Evolutionary conservation across 2,329 filamentous ascomycete genomes (phyloP), one percentile per base, ranked within the genome.

Genomic region (Paecilomyces dactylethromorphus): DNA sequence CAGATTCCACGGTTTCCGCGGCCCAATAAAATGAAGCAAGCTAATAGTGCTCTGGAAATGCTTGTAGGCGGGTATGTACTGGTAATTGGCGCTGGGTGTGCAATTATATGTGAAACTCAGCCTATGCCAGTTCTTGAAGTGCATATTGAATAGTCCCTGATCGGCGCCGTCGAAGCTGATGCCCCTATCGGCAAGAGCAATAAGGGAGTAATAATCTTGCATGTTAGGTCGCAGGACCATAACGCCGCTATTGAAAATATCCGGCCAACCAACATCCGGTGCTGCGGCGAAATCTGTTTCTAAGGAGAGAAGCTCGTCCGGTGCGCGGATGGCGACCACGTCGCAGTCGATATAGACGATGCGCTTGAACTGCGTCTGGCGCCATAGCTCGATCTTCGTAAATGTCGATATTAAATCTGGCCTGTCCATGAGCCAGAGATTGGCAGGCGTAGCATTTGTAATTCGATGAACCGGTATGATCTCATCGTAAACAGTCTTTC

Each of bases 101-200:
- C 94, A 94, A 74, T 99, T 99, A 81, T 97, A 99, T 55, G 87
- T 88, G 76, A 99, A 99, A 76, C 90, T 92, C 69, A 99, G 77
- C 64, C 92, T 87, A 75, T 97, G 87, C 84, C 88, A 96, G 61
- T 84, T 84, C 81, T 76, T 88, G 77, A 94, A 99, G 76, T 97
- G 89, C 82, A 95, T 92, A 74, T 99, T 99, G 66, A 99, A 78
- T 56, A 99, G 80, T 58, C 94, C 94, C 76, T 99, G 94, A 72
- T 99, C 94, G 39, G 94, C 94, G 54, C 94, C 94, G 72, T 99
- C 94, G 70, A 99, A 99, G 64, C 92, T 97, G 71, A 93, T 90
- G 26, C 92, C 92, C 58, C 87, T 82, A 66, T 92, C 84, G 26
- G 94, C 92, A 81, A 97, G 86, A 63, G 90, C 90, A 63, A 87